Conservation (phyloP, 352 stramenopile genomes). For the Elongisporangium undulatum region DNA sequence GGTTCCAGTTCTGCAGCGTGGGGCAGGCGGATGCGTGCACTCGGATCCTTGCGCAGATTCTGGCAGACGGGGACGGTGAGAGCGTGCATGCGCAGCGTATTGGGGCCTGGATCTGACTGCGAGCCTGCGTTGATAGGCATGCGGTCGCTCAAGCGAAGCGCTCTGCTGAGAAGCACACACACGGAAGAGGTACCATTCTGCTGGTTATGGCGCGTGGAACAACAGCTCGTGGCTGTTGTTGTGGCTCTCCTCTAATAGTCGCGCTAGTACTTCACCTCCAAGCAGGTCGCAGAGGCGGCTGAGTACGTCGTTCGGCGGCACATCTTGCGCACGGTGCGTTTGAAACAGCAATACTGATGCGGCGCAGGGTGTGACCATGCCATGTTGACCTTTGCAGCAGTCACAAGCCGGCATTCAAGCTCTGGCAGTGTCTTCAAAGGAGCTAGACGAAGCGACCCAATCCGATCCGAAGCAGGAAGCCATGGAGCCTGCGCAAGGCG, state of each 20-base stretch:
- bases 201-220: too few relatives aligned
- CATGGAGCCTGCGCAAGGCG: neutral
- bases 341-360: too few relatives aligned
- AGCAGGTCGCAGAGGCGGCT: neutral
- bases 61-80: constrained; percentile 37
- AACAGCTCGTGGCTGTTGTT: neutral
- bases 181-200: neutral
- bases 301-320: neutral
- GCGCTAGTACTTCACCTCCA: neutral
- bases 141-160: neutral
- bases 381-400: neutral
- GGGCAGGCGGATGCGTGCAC: constrained; percentile 42
- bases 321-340: neutral
- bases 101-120: neutral
- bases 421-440: neutral
- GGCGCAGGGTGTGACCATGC: neutral
- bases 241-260: neutral
- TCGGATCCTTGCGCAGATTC: constrained; percentile 37
- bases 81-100: neutral
- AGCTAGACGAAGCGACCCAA: neutral
- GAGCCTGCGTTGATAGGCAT: neutral
- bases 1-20: constrained; percentile 40
- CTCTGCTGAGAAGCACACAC: neutral
- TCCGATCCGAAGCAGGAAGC: neutral
- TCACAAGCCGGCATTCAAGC: neutral